These are phyloP conservation scores for Bimuria novae-zelandiae DNA, from an alignment of 2,329 filamentous ascomycete species.

Conservation along the genomic window DNA sequence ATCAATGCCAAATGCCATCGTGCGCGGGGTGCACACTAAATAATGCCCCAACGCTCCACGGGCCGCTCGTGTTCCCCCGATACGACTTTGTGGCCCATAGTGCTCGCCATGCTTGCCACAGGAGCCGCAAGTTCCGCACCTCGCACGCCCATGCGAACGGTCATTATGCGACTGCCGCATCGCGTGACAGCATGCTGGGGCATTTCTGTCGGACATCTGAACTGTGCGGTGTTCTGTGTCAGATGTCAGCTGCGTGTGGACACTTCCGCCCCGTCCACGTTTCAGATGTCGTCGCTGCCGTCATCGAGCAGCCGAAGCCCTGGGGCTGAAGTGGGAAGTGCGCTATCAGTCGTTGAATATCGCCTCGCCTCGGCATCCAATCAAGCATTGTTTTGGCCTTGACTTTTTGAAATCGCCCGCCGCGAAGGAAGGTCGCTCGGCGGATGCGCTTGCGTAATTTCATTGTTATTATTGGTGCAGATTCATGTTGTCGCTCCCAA, in stretches of 20 bases:
- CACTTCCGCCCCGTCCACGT: constrained; percentile 1
- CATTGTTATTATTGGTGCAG: too few relatives aligned
- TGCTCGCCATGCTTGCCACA: too few relatives aligned
- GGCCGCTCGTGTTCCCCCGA: too few relatives aligned
- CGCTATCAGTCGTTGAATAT: background rate
- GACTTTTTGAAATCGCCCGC: background rate
- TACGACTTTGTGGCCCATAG: too few relatives aligned
- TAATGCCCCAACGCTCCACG: too few relatives aligned
- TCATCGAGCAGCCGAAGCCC: too few relatives aligned
- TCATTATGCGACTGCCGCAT: background rate
- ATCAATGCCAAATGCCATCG: background rate
- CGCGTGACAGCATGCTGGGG: background rate
- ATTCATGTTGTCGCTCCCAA: too few relatives aligned
- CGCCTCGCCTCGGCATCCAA: constrained; percentile 1
- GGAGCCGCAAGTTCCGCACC: constrained; percentile 2
- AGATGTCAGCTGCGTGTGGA: constrained; percentile 4
- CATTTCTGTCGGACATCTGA: background rate
- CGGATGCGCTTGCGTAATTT: constrained; percentile 2
- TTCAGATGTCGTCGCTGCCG: constrained; percentile 4
- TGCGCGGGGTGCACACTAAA: background rate
- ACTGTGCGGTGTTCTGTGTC: background rate
- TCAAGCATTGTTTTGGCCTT: too few relatives aligned
- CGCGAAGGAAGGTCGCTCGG: background rate
- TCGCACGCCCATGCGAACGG: background rate
- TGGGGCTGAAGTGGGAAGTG: background rate